Evolutionary conservation across 2,329 filamentous ascomycete genomes (phyloP).

Genomic region (Penicillium nordicum): DNA sequence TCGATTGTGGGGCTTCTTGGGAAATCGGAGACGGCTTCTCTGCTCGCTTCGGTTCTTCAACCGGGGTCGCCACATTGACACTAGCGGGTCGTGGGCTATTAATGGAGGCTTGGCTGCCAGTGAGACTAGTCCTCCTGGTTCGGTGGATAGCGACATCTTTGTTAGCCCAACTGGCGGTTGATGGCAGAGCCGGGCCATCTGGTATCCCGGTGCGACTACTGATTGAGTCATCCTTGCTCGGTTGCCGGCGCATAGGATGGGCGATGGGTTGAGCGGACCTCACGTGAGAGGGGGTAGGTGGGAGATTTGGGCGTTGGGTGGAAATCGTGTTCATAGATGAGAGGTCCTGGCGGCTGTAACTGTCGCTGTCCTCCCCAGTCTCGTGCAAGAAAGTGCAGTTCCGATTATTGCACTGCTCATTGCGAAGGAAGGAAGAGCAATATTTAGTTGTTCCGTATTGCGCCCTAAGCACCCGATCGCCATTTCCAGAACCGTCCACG

Average conservation of each 20-base stretch:
- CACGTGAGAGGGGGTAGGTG: constrained; percentile 43
- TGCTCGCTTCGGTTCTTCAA: constrained; percentile 35
- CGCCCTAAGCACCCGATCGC: constrained; percentile 73
- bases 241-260: constrained; percentile 66
- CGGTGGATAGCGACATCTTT: constrained; percentile 63
- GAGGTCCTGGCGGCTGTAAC: constrained; percentile 88
- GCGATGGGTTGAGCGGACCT: constrained; percentile 52
- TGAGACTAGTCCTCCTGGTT: constrained; percentile 67
- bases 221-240: constrained; percentile 70
- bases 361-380: constrained; percentile 95
- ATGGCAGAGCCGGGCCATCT: constrained; percentile 89
- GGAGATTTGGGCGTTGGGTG: constrained; percentile 68
- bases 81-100: constrained; percentile 69
- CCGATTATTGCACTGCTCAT: constrained; percentile 90
- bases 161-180: constrained; percentile 88
- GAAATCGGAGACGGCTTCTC: constrained; percentile 30
- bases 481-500: constrained; percentile 89
- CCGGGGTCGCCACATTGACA: constrained; percentile 41
- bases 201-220: constrained; percentile 54
- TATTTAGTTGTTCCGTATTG: constrained; percentile 94
- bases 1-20: constrained; percentile 27
- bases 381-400: constrained; percentile 99
- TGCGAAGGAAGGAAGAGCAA: constrained; percentile 92
- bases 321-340: constrained; percentile 91
- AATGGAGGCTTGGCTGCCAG: constrained; percentile 69